Base-by-base conservation (phyloP, 1,139 yeast genomes). In the Debaryomycetaceae sp. region DNA sequence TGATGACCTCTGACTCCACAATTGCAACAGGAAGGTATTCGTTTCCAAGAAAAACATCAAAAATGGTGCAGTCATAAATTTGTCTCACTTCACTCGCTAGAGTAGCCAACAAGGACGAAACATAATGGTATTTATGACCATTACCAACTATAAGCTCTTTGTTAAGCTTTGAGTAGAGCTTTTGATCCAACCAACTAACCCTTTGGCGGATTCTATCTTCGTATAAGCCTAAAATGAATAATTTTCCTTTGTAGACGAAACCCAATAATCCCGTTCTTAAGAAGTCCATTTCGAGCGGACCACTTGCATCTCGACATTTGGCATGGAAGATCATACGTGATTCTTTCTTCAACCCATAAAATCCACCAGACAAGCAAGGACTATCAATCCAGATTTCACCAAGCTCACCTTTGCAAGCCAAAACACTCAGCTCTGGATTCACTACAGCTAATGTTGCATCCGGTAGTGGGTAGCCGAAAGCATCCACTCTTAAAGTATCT, bases 361-460 rank as follows among this genome's bases (percentile, higher is more conserved):
- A 88, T 0, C 96, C 96, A 6, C 96, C 96, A 5, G 93, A 83
- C 6, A 89, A 68, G 48, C 95, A 86, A 2, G 93, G 95, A 47
- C 91, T 83, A 59, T 89, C 96, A 22, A 93, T 87, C 99, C 99
- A 95, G 33, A 93, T 85, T 62, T 93, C 99, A 22, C 99, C 99
- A n/a, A 95, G 86, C 51, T 87, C 91, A 54, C 88, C 81, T 40
- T 75, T 80, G 3, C 80, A 77, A 4, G 87, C 83, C 17, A 89
- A 66, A 5, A 80, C 65, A 31, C 83, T 76, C 49, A 88, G 86
- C 51, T 95, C 99, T 0, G 99, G 98, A 59, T 95, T 90, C 0
- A 93, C 98, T 34, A 93, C 82, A 0, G 98, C 97, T 38, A 93
- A 65, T 0, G 96, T 88, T 0, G 97, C 93, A 66, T 91, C 97